Conservation (phyloP, 257 asterid species). For the Lavandula angustifolia region DNA sequence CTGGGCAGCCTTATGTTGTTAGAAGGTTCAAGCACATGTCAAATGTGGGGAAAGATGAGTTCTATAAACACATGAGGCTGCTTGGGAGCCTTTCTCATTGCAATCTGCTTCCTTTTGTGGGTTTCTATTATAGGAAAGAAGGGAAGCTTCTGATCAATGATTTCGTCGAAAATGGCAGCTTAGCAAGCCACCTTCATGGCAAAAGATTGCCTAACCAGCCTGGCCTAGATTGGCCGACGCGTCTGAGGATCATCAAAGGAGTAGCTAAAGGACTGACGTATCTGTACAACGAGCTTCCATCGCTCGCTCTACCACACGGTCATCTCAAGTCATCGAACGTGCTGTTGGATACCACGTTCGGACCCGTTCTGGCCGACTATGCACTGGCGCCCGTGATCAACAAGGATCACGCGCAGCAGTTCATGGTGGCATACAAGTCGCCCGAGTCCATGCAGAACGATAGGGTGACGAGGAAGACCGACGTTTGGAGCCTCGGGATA, state of each 20-base stretch:
- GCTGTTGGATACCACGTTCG: constrained; percentile 46
- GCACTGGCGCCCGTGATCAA: constrained; percentile 52
- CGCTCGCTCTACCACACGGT: constrained; percentile 66
- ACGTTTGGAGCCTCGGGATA: constrained; percentile 74
- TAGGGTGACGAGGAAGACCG: constrained; percentile 45
- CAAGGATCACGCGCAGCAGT: constrained; percentile 53
- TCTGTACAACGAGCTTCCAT: constrained; percentile 74
- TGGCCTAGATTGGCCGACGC: constrained; percentile 58
- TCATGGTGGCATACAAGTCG: constrained; percentile 70
- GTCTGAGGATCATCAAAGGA: constrained; percentile 79
- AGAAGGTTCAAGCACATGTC: constrained; percentile 59
- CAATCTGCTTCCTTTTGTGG: constrained; percentile 68
- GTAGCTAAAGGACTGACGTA: constrained; percentile 66
- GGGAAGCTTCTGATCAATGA: constrained; percentile 65
- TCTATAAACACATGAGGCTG: constrained; percentile 52
- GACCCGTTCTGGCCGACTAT: constrained; percentile 54
- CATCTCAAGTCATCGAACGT: constrained; percentile 87
- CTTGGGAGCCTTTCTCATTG: constrained; percentile 57
- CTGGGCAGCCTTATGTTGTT: constrained; percentile 51
- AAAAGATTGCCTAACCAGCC: constrained; percentile 45
- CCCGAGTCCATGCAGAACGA: constrained; percentile 51
- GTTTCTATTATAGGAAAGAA: constrained; percentile 56
- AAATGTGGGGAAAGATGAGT: constrained; percentile 51
- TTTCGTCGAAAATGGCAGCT: constrained; percentile 58
- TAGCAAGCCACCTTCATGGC: constrained; percentile 73